A percentile compares a stretch with the other conserved stretches of the same genome.
phyloP scores from a whole-genome alignment of 2,329 filamentous ascomycete genomes.

The Alternaria postmessia region DNA sequence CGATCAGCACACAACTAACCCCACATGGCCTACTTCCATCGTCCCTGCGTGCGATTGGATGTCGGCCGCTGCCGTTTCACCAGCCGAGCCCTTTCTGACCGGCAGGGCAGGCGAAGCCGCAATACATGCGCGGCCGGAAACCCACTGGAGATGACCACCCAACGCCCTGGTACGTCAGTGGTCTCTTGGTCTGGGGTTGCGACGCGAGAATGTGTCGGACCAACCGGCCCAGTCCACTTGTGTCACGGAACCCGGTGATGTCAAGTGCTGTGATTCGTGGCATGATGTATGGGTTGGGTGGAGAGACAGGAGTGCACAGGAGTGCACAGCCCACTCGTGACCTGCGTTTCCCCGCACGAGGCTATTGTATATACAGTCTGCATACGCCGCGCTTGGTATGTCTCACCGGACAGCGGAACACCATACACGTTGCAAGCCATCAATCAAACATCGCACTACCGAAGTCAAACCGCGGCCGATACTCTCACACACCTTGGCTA shows the following conservation, averaged over 20 bases:
- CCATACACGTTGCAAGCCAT: slow-evolving; percentile 19
- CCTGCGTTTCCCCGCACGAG: slow-evolving; percentile 34
- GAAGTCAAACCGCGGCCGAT: slow-evolving; percentile 29
- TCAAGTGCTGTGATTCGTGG: slow-evolving; percentile 46
- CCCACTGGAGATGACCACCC: slow-evolving; percentile 18
- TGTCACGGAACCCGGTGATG: slow-evolving; percentile 14
- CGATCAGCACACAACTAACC: slow-evolving; percentile 28
- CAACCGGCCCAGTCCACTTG: slow-evolving; percentile 20
- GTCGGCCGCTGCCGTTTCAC: slow-evolving; percentile 28
- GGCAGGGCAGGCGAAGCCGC: slow-evolving; percentile 22
- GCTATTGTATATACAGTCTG: slow-evolving; percentile 33
- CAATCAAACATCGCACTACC: slow-evolving; percentile 18
- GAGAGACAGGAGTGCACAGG: slow-evolving; percentile 34
- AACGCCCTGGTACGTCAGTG: slow-evolving; percentile 32
- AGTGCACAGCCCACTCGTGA: slow-evolving; percentile 39
- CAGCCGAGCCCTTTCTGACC: slow-evolving; percentile 22
- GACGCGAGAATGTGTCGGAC: slow-evolving; percentile 41
- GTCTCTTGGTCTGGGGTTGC: slow-evolving; percentile 22
- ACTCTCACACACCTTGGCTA: slow-evolving; percentile 24
- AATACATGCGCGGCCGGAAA: slow-evolving; percentile 46
- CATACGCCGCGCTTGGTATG: slow-evolving; percentile 26
- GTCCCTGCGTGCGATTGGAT: slow-evolving; percentile 19
- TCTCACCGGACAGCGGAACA: slow-evolving; percentile 24
- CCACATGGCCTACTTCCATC: slow-evolving; percentile 16
- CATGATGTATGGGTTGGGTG: slow-evolving; percentile 37